These are phyloP conservation scores for Aspergillus nomiae DNA, from an alignment of 2,329 filamentous ascomycete genomes.

Conservation along the genomic window DNA sequence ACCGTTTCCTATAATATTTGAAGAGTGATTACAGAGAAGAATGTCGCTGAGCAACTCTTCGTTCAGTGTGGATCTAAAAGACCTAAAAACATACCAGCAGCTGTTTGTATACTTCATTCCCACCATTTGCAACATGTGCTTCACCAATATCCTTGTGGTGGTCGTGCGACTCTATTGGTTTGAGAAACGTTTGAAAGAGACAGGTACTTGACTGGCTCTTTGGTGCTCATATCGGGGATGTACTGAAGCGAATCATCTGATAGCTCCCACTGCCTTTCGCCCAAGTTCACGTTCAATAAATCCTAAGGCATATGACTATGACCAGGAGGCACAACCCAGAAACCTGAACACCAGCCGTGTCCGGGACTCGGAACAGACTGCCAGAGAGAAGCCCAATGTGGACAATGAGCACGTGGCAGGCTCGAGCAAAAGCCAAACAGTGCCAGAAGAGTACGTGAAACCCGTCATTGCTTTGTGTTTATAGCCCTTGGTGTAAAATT, in stretches of 20 bases:
- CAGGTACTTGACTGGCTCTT: constrained; percentile 25
- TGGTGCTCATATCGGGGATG: neutral
- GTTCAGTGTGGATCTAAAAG: constrained; percentile 54
- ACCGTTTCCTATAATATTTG: neutral
- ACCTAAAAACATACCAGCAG: constrained; percentile 54
- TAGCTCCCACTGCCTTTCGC: constrained; percentile 15
- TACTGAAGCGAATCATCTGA: neutral
- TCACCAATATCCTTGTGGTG: constrained; percentile 55
- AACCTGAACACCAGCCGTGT: neutral
- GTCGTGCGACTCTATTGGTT: constrained; percentile 54
- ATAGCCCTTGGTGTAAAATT: too few species aligned
- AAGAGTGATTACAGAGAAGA: neutral
- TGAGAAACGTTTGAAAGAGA: constrained; percentile 45
- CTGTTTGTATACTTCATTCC: constrained; percentile 55
- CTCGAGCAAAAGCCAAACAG: neutral
- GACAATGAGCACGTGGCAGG: neutral
- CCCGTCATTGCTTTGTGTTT: neutral
- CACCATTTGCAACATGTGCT: constrained; percentile 51
- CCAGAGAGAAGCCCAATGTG: neutral
- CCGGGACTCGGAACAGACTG: neutral
- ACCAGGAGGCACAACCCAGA: constrained; percentile 13
- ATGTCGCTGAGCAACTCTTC: neutral
- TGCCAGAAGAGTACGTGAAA: neutral
- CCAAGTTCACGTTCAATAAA: constrained; percentile 1
- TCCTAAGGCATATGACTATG: neutral